phyloP scores from a whole-genome alignment of 306 rosid species.

The Quercus parvula region DNA sequence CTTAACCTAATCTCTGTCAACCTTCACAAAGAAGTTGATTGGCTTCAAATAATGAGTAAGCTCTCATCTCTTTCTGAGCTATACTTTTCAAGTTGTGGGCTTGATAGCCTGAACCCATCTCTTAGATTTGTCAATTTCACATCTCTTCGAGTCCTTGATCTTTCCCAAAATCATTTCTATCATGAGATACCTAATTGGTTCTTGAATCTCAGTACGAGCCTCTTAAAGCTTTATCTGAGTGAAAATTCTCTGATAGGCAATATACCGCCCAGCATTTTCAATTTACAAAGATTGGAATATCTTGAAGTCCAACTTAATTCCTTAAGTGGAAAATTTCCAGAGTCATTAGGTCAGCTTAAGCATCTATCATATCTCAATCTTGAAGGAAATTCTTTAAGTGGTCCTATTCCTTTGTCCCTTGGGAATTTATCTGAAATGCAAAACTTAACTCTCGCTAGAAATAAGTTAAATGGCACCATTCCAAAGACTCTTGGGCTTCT shows the following conservation, averaged over 20 bases:
- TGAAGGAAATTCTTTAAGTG: background rate
- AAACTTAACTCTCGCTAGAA: background rate
- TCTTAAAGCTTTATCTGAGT: background rate
- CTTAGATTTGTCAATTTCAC: background rate
- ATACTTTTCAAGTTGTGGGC: background rate
- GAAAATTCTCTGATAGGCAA: background rate
- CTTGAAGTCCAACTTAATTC: no score
- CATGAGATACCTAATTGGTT: background rate
- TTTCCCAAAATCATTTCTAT: background rate
- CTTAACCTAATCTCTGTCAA: background rate
- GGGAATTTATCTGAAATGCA: background rate
- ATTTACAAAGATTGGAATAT: no score
- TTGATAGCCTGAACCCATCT: background rate
- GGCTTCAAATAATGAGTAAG: slow-evolving; percentile 5
- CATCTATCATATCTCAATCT: background rate
- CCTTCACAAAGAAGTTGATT: background rate
- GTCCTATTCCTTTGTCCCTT: background rate
- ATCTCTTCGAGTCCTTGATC: slow-evolving; percentile 1
- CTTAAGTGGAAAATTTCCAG: background rate
- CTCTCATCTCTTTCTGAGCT: slow-evolving; percentile 12
- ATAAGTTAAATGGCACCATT: background rate
- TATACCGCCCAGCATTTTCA: background rate
- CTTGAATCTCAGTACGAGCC: background rate
- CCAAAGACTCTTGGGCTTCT: background rate
- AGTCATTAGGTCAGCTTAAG: background rate